Base-by-base conservation (phyloP, 192 early-diverging fungal genomes). In the Podila clonocystis region DNA sequence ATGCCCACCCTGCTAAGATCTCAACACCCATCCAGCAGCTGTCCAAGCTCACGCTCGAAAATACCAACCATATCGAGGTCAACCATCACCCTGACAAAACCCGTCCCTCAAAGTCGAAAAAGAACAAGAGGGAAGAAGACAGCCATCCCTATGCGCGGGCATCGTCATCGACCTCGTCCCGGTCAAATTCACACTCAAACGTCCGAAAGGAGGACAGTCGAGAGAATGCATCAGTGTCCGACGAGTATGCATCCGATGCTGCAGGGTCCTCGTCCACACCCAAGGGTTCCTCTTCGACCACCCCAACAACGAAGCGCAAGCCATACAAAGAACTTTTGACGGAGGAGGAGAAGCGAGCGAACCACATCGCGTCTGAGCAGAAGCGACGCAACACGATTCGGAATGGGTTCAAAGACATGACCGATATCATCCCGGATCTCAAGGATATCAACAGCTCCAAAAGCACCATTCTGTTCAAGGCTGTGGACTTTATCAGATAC, bases 381-480 rank as follows among this genome's bases (percentile, higher is more conserved):
- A 93, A 92, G 68, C 88, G 93, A 41, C 72, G 93, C 31, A 90
- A 92, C 34, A 86, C 89, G 9, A 93, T 94, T 58, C 90, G 94
- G 9, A 85, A 85, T 36, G 97, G 97, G 48, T 97, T 97, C 87
- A 93, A 95, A 80, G 91, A 95, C 75, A 90, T 98, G 67, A 93
- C 94, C 11, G 91, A 94, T 49, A 89, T 96, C 31, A 93, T 97
- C 49, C 95, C 96, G 17, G 91, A 89, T 6, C 84, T 97, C 31
- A 94, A 86, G 50, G 89, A 91, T 50, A 72, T 89, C n/a, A 88
- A 85, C 55, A 87, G 86, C 77, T 88, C 86, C 30, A 93, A 93
- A 68, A 87, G 85, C 38, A 89, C 89, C 3, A 91, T 93, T 50
- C 72, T 93, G 15, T 89, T 88, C 80, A 91, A 91, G 59, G 86